phyloP scores from a whole-genome alignment of 768 basidiomycete species.

The Russula lepida region DNA sequence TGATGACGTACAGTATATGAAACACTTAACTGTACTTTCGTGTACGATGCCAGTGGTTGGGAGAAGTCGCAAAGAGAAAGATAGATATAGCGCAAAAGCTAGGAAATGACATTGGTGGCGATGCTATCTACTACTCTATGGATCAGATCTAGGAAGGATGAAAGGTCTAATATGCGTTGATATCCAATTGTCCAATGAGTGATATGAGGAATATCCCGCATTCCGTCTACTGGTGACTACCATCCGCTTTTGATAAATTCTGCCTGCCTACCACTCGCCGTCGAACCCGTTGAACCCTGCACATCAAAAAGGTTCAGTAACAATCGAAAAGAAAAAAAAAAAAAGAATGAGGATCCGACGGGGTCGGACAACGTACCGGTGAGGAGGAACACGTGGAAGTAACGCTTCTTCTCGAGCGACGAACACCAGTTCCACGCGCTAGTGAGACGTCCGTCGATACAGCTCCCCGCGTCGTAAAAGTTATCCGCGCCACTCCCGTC shows the following conservation, averaged over 20 bases:
- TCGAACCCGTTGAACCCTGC: conserved; percentile 79
- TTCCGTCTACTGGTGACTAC: neutral
- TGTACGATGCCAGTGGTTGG: neutral
- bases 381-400: conserved; percentile 70
- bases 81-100: neutral
- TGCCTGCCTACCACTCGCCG: conserved; percentile 56
- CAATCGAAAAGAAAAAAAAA: too few species aligned
- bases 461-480: conserved; percentile 81
- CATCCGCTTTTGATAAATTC: neutral
- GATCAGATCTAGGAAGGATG: neutral
- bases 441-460: conserved; percentile 77
- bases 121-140: neutral
- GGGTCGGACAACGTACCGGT: conserved; percentile 41
- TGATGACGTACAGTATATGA: neutral
- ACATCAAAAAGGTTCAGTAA: neutral
- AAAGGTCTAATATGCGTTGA: neutral
- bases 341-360: neutral
- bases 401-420: conserved; percentile 76
- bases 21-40: neutral
- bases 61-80: neutral
- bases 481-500: conserved; percentile 90
- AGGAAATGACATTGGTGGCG: neutral
- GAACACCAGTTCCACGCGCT: conserved; percentile 94
- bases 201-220: neutral
- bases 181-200: neutral